phyloP scores from a whole-genome alignment of 2,329 filamentous ascomycete genomes.

The Ophiostoma australiae region DNA sequence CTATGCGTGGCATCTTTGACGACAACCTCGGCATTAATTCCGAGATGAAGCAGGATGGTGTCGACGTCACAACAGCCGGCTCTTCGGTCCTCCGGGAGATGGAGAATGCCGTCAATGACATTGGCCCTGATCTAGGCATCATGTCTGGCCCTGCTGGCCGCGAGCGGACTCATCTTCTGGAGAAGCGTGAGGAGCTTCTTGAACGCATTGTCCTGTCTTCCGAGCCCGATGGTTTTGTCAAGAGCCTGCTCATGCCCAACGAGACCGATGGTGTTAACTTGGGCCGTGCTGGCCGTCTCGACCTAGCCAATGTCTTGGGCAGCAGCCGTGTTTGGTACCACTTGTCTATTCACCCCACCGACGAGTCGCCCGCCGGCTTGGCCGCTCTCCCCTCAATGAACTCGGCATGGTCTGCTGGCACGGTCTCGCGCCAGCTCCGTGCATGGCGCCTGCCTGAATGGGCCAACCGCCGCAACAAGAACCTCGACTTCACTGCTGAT shows the following conservation, averaged over 20 bases:
- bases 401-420: conserved; percentile 88
- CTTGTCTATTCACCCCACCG: conserved; percentile 82
- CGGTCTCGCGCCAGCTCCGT: conserved; percentile 86
- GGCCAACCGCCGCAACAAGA: conserved; percentile 87
- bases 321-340: conserved; percentile 96
- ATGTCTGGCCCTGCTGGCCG: conserved; percentile 60
- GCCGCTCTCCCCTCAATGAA: conserved; percentile 66
- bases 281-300: conserved; percentile 72
- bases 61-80: conserved; percentile 68
- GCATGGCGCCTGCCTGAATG: conserved; percentile 93
- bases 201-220: conserved; percentile 82
- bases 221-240: conserved; percentile 77
- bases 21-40: conserved; percentile 88
- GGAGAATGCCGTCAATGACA: conserved; percentile 71
- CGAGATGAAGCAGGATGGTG: conserved; percentile 94
- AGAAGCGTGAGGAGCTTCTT: conserved; percentile 75
- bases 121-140: conserved; percentile 73
- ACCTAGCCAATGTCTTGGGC: conserved; percentile 66
- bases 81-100: conserved; percentile 83
- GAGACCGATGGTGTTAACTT: conserved; percentile 73
- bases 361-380: conserved; percentile 71
- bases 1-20: conserved; percentile 86
- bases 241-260: conserved; percentile 73
- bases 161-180: conserved; percentile 71
- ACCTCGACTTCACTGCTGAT: conserved; percentile 92